Conservation (phyloP, 2,329 filamentous ascomycete species). For the Macrophomina pseudophaseolina region DNA sequence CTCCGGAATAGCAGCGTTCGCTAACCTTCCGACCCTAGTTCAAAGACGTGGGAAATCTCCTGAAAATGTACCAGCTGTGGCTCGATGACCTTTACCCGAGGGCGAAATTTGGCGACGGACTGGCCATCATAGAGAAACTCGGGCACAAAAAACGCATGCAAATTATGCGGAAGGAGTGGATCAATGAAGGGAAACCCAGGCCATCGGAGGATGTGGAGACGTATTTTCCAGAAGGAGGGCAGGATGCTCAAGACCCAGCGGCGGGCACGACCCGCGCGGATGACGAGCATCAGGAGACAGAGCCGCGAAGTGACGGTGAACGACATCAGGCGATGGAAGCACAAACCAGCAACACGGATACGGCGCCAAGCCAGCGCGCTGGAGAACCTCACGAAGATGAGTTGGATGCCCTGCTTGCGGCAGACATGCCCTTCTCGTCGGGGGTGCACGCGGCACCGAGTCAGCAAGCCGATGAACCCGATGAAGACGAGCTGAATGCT, state of each 20-base stretch:
- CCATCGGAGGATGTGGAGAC: constrained; percentile 21
- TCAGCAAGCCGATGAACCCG: constrained; percentile 41
- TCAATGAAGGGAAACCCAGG: constrained; percentile 72
- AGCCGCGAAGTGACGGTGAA: constrained; percentile 25
- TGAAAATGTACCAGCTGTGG: constrained; percentile 95
- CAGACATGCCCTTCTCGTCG: constrained; percentile 39
- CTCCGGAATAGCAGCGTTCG: constrained; percentile 15
- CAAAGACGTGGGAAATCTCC: constrained; percentile 77
- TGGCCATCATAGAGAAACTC: constrained; percentile 89
- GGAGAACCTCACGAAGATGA: constrained; percentile 55
- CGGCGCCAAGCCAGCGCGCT: constrained; percentile 12
- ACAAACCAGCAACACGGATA: constrained; percentile 20
- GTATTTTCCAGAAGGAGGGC: constrained; percentile 3
- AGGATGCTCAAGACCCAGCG: constrained; percentile 29
- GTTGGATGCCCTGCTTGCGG: constrained; percentile 60
- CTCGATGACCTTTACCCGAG: constrained; percentile 95
- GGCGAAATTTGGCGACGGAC: constrained; percentile 88
- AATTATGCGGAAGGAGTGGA: constrained; percentile 78
- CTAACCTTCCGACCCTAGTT: constrained; percentile 60
- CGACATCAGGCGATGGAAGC: constrained; percentile 27
- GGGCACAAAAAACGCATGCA: constrained; percentile 84
- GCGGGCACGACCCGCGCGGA: constrained; percentile 21
- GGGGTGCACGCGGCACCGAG: constrained; percentile 10
- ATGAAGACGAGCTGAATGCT: constrained; percentile 59
- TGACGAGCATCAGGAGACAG: constrained; percentile 17